phyloP scores from a whole-genome alignment of 1,139 yeast species.

The Saccharomyces hybrid region DNA sequence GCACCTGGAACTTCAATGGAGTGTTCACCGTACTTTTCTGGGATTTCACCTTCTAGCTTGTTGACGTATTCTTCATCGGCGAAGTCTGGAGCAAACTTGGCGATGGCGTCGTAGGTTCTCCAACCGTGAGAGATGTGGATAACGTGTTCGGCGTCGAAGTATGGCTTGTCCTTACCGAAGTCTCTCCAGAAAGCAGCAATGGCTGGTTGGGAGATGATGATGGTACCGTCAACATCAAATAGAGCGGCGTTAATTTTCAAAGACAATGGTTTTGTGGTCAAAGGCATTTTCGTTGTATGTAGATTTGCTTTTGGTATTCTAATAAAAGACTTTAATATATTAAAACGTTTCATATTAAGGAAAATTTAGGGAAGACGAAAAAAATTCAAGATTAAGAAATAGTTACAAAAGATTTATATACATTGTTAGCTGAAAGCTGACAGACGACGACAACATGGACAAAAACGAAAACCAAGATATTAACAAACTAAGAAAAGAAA shows the following conservation, averaged over 20 bases:
- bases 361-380: background rate
- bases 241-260: slow-evolving; percentile 38
- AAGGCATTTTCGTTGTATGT: slow-evolving; percentile 17
- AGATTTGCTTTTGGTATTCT: slow-evolving; percentile 3
- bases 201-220: slow-evolving; percentile 76
- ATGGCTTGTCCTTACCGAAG: slow-evolving; percentile 61
- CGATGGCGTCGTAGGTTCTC: slow-evolving; percentile 72
- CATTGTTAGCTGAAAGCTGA: background rate
- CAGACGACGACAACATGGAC: background rate
- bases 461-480: background rate
- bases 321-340: background rate
- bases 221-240: slow-evolving; percentile 82
- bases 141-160: slow-evolving; percentile 62
- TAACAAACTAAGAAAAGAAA: background rate
- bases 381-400: background rate
- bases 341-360: background rate
- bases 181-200: slow-evolving; percentile 78
- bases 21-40: slow-evolving; percentile 62
- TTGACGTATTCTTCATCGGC: slow-evolving; percentile 63
- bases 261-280: slow-evolving; percentile 28
- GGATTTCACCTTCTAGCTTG: slow-evolving; percentile 63
- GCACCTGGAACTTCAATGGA: slow-evolving; percentile 77
- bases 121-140: slow-evolving; percentile 77
- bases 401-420: background rate
- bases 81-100: slow-evolving; percentile 67